Base-by-base conservation (phyloP, 805 yeast species). In the Teunomyces gatunensis region DNA sequence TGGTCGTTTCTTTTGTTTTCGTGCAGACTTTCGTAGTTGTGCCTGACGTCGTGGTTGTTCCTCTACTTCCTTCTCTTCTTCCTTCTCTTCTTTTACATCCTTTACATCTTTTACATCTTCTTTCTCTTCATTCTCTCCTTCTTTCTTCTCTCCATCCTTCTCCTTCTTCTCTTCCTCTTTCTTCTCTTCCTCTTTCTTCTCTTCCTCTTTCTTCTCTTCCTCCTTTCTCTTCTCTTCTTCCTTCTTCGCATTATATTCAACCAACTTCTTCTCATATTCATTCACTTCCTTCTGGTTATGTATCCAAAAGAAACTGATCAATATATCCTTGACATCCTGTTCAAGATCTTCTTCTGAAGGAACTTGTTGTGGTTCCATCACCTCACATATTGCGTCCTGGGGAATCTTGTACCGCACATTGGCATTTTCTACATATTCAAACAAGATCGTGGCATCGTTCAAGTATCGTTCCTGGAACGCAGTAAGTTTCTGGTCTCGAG, bases 361-460 rank as follows among this genome's bases (percentile, higher is more conserved):
- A 23, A 47, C 30, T 10, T 43, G 46, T 40, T 45, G 42, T 3
- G 42, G 40, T 1, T 71, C 68, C 11, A 63, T 37, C 0, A 79
- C 70, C 65, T 91, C 97, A 49, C 86, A 70, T 2, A 92, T 77
- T 1, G 95, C 78, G 52, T 89, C 80, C 53, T 83, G 83, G 0
- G 98, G 97, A 0, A 92, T 60, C 48, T 78, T 68, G 57, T 78
- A 92, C 48, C 98, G 76, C 6, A 84, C 84, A 40, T 84, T 77
- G 0, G 94, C 80, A 60, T 83, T 84, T 56, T 94, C 98, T 23
- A 78, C 77, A 67, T 83, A 92, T 64, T 94, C 99, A 63, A 92
- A 84, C 5, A 90, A 84, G 34, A 94, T 62, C 45, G 88, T 85
- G 0, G 95, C 89, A 55, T 81, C 80, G 32, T 77, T 63, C 18